Evolutionary conservation across 768 basidiomycete genomes (phyloP).

Genomic region (Leccinum disarticulatum): DNA sequence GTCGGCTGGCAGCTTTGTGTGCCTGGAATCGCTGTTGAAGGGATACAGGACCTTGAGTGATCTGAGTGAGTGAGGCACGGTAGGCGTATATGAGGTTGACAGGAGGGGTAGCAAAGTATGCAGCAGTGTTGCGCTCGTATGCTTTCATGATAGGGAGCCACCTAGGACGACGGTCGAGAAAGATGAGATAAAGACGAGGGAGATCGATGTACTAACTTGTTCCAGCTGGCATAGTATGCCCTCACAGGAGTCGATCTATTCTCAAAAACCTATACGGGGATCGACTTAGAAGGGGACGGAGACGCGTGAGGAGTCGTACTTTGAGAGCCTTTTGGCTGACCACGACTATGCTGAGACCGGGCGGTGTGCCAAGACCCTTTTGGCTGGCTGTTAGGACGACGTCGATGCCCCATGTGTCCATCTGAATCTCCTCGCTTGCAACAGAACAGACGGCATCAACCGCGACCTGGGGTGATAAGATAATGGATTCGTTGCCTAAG

Average conservation of each 20-base stretch:
- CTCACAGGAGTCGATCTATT: constrained; percentile 49
- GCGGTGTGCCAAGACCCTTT: constrained; percentile 92
- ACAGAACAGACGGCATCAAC: constrained; percentile 97
- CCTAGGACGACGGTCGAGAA: constrained; percentile 34
- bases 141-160: constrained; percentile 94
- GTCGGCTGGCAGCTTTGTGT: constrained; percentile 67
- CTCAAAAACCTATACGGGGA: constrained; percentile 10
- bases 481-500: neutral
- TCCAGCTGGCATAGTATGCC: constrained; percentile 86
- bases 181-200: neutral
- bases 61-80: constrained; percentile 72
- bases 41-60: constrained; percentile 61
- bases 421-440: constrained; percentile 90
- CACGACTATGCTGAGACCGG: constrained; percentile 85
- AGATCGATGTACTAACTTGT: constrained; percentile 47
- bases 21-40: constrained; percentile 76
- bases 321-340: constrained; percentile 79
- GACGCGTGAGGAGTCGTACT: constrained; percentile 31
- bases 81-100: constrained; percentile 94
- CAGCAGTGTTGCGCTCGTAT: constrained; percentile 78
- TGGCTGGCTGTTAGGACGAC: constrained; percentile 84
- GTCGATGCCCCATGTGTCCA: constrained; percentile 94
- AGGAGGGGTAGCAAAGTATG: constrained; percentile 95
- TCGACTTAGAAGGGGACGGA: neutral
- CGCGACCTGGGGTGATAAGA: constrained; percentile 49